A percentile compares a stretch with the other conserved stretches of the same genome.
Conservation (phyloP, 2,329 filamentous ascomycete genomes). For the Hypoxylon sp. region DNA sequence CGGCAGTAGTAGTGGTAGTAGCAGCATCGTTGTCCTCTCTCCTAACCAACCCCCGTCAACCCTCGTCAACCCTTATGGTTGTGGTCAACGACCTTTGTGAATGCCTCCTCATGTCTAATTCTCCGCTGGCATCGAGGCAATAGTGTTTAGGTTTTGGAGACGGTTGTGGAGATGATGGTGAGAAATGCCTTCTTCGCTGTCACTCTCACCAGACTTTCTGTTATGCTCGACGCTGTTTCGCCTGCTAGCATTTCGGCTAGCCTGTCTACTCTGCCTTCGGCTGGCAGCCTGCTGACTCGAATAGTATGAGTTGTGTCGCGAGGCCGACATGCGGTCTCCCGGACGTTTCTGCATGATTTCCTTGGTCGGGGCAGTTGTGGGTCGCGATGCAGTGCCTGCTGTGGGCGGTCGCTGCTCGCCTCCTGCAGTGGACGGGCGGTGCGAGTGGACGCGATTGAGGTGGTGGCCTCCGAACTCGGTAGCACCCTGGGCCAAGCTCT, state of each 20-base stretch:
- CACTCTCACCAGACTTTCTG: slow-evolving; percentile 33
- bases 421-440: slow-evolving; percentile 36
- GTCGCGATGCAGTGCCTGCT: slow-evolving; percentile 24
- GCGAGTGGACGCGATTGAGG: slow-evolving; percentile 38
- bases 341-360: slow-evolving; percentile 39
- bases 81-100: not conserved
- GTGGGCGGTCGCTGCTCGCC: slow-evolving; percentile 22
- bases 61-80: not conserved
- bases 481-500: slow-evolving; percentile 67
- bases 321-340: slow-evolving; percentile 44
- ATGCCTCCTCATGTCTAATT: slow-evolving; percentile 15
- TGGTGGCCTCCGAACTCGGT: slow-evolving; percentile 43
- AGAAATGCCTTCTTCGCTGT: slow-evolving; percentile 35
- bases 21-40: not conserved
- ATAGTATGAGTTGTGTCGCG: slow-evolving; percentile 50
- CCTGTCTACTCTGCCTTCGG: slow-evolving; percentile 46
- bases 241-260: slow-evolving; percentile 43
- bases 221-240: slow-evolving; percentile 46
- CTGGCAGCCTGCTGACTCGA: slow-evolving; percentile 49
- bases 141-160: slow-evolving; percentile 45
- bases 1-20: not conserved
- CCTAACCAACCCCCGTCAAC: not conserved
- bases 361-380: slow-evolving; percentile 31
- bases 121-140: slow-evolving; percentile 42
- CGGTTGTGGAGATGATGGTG: slow-evolving; percentile 42